Evolutionary conservation across 306 rosid genomes (phyloP), one percentile per base, ranked within the genome.

Genomic region (Vachellia collinsii): DNA sequence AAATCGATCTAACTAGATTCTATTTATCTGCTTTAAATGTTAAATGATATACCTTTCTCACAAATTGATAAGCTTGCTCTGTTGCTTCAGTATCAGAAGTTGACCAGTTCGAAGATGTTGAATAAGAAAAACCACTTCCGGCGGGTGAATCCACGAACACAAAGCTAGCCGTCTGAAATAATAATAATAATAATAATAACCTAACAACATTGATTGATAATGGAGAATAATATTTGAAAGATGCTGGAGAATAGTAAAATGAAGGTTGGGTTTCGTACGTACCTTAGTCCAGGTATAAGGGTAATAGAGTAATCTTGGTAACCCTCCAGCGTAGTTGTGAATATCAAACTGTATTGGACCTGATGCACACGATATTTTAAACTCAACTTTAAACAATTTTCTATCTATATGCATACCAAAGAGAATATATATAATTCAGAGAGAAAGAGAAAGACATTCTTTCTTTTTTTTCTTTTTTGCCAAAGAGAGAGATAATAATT

Each of bases 271-370:
- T 6, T 19, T 17, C 12, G 9, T 19, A 53, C 12, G 9, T 66
- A 80, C 84, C 80, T 74, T 74, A 42, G 80, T 81, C 84, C 84
- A 81, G 43, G 83, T 69, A 72, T 79, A 71, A 4, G 72, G 72
- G 48, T 78, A 78, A 39, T 68, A 14, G 34, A 43, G 16, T 46
- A 71, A 79, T 36, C 58, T 79, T 20, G 83, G 83, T 44, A 61
- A 12, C 41, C 78, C 83, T 47, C 78, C 83, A 16, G 10, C 12
- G 29, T 71, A 79, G 73, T 36, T 11, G 19, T 72, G 23, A 61
- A 78, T 78, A 6, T 78, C 76, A 68, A 78, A 69, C 37, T 78
- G 58, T 0, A 68, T 12, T 12, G 81, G 77, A 59, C 83, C 83
- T 79, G 34, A 29, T 29, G 72, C 62, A 43, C 37, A 46, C 16